Evolutionary conservation across 371 early-diverging fungal genomes (phyloP).

Genomic region (Mucor irregularis): DNA sequence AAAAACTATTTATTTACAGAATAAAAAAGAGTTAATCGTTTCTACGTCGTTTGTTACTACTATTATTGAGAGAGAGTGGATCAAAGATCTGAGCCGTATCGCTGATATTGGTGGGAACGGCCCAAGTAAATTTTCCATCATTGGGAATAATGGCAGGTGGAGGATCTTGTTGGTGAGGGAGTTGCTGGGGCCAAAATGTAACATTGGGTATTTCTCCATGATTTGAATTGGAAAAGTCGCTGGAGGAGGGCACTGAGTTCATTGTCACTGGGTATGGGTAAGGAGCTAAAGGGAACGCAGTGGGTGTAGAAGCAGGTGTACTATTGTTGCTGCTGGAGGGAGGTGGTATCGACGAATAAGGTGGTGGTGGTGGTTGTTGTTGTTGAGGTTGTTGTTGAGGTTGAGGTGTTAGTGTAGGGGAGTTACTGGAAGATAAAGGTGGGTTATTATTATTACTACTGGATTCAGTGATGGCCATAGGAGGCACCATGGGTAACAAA

Average conservation of each 20-base stretch:
- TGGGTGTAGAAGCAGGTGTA: constrained; percentile 3
- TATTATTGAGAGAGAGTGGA: constrained; percentile 4
- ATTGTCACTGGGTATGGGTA: constrained; percentile 38
- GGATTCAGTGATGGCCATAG: neutral
- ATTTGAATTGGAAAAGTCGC: neutral
- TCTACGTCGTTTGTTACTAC: constrained; percentile 3
- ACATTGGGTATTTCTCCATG: constrained; percentile 28
- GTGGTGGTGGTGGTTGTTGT: neutral
- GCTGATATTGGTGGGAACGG: constrained; percentile 9
- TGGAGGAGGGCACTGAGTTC: constrained; percentile 28
- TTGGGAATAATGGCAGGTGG: constrained; percentile 35
- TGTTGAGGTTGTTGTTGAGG: neutral
- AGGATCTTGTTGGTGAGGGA: constrained; percentile 24
- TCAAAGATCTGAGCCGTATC: constrained; percentile 6
- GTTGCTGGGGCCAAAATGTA: constrained; percentile 36
- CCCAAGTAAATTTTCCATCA: constrained; percentile 38
- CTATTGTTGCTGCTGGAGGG: neutral
- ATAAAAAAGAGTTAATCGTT: neutral
- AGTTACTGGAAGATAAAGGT: neutral
- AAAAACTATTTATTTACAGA: neutral
- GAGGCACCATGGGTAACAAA: constrained; percentile 1
- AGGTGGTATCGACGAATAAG: neutral
- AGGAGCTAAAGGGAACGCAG: constrained; percentile 27
- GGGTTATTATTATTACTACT: neutral
- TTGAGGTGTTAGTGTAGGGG: neutral